Base-by-base conservation (phyloP, 108 stramenopile species). In the Phaeodactylum tricornutum region DNA sequence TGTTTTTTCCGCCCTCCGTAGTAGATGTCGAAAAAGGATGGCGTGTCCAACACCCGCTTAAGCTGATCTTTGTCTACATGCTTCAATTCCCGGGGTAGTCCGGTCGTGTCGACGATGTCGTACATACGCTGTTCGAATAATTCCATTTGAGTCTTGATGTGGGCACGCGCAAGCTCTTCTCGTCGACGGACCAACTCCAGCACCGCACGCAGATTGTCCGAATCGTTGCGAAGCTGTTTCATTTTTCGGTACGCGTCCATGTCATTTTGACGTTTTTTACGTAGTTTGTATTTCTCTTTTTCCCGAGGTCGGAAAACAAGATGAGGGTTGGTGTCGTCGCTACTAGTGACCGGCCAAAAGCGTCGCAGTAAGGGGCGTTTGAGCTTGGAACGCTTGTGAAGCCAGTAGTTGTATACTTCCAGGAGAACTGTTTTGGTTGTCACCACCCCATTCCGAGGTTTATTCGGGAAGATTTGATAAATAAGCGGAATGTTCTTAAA, bases 281-380 rank as follows among this genome's bases (percentile, higher is more conserved):
- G 67, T 16, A 97, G 69, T 54, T 91, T 92, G 59, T 95, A 95
- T 57, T 94, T 84, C 76, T 96, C 96, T 64, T 95, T 92, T 57
- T 95, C 93, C 7, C 95, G 75, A 1, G 87, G 92, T 19, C 95
- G 87, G 60, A 96, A 96, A 39, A 93, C 92, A 45, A 74, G 48
- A 65, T 97, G 96, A 4, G 96, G 96, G 62, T 97, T 92, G 16
- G 86, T 77, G 62, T 97, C 94, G 24, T 86, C 87, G 0, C 62
- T 54, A 3, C 81, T 55, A 3, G 96, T 97, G 9, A 75, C 66
- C 1, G 96, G 96, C 90, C 94, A 96, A 57, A 74, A 96, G 5
- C 83, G 61, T 26, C 94, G 74, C 1, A 96, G 53, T 4, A 97
- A 63, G 16, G 96, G 93, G 49, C 93, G 82, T 43, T 77, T 77